Evolutionary conservation across 2,329 filamentous ascomycete species (phyloP).

Genomic region (Rugonectria rugulosa): DNA sequence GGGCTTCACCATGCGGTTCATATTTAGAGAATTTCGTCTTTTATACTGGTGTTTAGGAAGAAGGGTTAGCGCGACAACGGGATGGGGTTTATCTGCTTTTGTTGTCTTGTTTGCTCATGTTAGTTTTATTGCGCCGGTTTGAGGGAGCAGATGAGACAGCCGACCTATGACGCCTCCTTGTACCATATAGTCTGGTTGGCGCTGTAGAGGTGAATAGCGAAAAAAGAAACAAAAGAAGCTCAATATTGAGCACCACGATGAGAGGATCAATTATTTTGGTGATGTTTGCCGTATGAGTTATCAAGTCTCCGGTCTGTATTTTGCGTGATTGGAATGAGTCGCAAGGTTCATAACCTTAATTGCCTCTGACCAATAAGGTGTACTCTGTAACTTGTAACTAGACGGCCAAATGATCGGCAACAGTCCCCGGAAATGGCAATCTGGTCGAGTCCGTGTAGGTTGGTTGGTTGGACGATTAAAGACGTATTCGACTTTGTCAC

Average conservation of each 20-base stretch:
- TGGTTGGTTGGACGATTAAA: too few relatives aligned
- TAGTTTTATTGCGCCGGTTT: constrained; percentile 15
- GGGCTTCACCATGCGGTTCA: constrained; percentile 19
- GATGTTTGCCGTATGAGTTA: too few relatives aligned
- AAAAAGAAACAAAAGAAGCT: constrained; percentile 23
- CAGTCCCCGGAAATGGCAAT: too few relatives aligned
- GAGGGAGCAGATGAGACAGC: constrained; percentile 14
- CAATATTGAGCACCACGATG: constrained; percentile 21
- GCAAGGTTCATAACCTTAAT: too few relatives aligned
- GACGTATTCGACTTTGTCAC: too few relatives aligned
- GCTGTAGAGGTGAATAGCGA: constrained; percentile 15
- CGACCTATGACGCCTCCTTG: constrained; percentile 15
- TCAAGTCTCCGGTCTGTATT: too few relatives aligned
- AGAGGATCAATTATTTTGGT: neutral
- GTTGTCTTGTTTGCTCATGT: constrained; percentile 11
- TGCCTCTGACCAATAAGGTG: too few relatives aligned
- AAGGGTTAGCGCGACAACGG: constrained; percentile 18
- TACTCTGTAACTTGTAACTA: too few relatives aligned
- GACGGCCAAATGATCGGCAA: too few relatives aligned
- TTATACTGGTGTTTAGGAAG: constrained; percentile 31
- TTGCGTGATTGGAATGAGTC: too few relatives aligned
- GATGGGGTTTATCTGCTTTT: constrained; percentile 14
- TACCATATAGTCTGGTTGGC: constrained; percentile 26
- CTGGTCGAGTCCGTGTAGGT: too few relatives aligned
- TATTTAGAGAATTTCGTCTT: constrained; percentile 33